Evolutionary conservation across 352 stramenopile species (phyloP).

Genomic region (Thalassiosira delicatula): DNA sequence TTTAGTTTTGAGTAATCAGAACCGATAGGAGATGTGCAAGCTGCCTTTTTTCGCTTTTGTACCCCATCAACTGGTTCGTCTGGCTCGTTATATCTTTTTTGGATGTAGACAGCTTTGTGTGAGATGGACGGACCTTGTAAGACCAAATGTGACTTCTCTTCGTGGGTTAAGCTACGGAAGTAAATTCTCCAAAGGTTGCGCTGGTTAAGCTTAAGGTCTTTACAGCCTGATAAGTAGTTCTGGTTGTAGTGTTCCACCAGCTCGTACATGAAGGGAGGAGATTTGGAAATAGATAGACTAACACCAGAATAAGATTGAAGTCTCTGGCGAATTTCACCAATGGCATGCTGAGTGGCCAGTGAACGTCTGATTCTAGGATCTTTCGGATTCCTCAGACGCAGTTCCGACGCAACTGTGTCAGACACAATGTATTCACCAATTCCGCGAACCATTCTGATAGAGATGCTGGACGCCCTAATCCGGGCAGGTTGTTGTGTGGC

Average conservation of each 20-base stretch:
- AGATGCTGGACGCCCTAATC: too few relatives aligned
- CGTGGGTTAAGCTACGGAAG: background rate
- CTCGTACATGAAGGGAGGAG: background rate
- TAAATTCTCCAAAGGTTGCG: background rate
- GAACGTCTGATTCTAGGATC: background rate
- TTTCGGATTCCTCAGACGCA: background rate
- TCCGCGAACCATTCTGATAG: background rate
- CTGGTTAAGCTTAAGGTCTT: background rate
- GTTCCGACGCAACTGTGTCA: background rate
- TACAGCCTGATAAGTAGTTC: background rate
- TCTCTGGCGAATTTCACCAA: background rate
- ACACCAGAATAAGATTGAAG: background rate
- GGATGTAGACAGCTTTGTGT: too few relatives aligned
- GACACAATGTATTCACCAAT: background rate
- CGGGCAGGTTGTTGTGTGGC: too few relatives aligned
- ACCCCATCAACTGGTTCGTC: too few relatives aligned
- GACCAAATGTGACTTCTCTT: too few relatives aligned
- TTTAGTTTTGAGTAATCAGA: too few relatives aligned
- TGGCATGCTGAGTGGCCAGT: background rate
- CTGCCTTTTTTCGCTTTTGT: too few relatives aligned
- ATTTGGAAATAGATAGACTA: background rate
- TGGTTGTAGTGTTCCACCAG: background rate
- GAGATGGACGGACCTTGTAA: too few relatives aligned
- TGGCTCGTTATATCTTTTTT: too few relatives aligned
- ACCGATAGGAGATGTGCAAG: too few relatives aligned